Percentiles rank a stretch among this genome's conserved stretches.
Evolutionary conservation across 345 rosid genomes (phyloP).

Genomic region (Salix caprea): DNA sequence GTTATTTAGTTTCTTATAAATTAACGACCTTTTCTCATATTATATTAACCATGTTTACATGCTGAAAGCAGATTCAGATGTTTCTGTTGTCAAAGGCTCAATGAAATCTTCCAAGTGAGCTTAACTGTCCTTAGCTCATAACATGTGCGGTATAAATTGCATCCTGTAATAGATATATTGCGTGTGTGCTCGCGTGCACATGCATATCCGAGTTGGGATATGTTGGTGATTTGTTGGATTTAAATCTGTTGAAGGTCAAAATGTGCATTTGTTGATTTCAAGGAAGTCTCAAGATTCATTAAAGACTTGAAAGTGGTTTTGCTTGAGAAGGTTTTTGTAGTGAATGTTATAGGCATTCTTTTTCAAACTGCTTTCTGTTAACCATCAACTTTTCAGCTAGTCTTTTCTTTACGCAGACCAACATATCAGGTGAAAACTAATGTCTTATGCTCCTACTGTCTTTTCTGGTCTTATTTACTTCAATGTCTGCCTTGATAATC

Average conservation of each 20-base stretch:
- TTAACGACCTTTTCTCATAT: not conserved
- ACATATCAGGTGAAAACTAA: not conserved
- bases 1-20: not conserved
- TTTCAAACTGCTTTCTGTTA: not conserved
- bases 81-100: constrained; percentile 25
- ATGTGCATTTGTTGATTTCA: constrained; percentile 12
- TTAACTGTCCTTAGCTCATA: constrained; percentile 8
- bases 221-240: not conserved
- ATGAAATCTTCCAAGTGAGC: constrained; percentile 34
- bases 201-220: not conserved
- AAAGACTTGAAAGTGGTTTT: constrained; percentile 61
- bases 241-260: constrained; percentile 32
- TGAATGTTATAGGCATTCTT: constrained; percentile 67
- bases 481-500: not conserved
- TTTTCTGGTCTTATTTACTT: not conserved
- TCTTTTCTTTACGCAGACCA: not conserved
- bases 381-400: not conserved
- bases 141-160: not conserved
- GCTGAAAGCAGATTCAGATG: constrained; percentile 30
- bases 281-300: constrained; percentile 52
- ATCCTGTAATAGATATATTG: not conserved
- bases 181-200: too few species aligned
- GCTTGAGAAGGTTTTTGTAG: constrained; percentile 57
- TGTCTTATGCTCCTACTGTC: not conserved
- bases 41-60: not conserved